These are phyloP conservation scores for Ettlia oleoabundans DNA, from an alignment of 139 green algal genomes.

Conservation along the genomic window DNA sequence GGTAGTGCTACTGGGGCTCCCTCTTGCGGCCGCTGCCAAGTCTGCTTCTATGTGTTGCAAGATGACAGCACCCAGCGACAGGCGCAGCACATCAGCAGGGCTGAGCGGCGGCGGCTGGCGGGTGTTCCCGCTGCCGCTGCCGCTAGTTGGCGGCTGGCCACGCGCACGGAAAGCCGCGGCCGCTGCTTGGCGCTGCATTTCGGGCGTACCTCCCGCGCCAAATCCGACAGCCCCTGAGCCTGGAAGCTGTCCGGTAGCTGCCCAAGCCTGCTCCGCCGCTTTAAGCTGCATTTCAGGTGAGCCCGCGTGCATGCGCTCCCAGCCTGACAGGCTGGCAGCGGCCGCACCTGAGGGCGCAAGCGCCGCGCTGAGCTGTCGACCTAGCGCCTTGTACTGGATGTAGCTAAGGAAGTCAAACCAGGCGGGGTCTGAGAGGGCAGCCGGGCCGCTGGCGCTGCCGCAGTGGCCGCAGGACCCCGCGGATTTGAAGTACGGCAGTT, in stretches of 20 bases:
- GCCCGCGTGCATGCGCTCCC: constrained; percentile 22
- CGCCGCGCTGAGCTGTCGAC: not conserved
- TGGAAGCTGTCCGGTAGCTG: constrained; percentile 3
- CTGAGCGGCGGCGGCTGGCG: not conserved
- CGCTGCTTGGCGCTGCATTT: not conserved
- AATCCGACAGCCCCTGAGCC: too few species aligned
- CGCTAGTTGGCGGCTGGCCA: not conserved
- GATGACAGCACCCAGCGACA: not conserved
- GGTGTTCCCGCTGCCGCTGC: not conserved
- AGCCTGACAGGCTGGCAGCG: not conserved
- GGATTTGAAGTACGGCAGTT: constrained; percentile 15
- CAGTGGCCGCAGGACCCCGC: constrained; percentile 1
- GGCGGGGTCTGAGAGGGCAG: not conserved
- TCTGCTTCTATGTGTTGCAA: constrained; percentile 27
- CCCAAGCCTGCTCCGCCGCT: constrained; percentile 14
- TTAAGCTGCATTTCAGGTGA: constrained; percentile 26
- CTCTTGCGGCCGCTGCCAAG: not conserved
- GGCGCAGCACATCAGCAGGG: not conserved
- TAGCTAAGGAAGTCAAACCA: constrained; percentile 22
- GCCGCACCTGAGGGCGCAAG: not conserved
- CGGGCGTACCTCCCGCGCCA: not conserved
- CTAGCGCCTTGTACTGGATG: constrained; percentile 23
- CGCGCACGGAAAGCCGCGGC: not conserved
- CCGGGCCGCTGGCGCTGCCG: not conserved
- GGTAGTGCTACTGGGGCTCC: too few species aligned